Evolutionary conservation across 176 grass and related monocot species (phyloP).

Genomic region (Thalia dealbata): DNA sequence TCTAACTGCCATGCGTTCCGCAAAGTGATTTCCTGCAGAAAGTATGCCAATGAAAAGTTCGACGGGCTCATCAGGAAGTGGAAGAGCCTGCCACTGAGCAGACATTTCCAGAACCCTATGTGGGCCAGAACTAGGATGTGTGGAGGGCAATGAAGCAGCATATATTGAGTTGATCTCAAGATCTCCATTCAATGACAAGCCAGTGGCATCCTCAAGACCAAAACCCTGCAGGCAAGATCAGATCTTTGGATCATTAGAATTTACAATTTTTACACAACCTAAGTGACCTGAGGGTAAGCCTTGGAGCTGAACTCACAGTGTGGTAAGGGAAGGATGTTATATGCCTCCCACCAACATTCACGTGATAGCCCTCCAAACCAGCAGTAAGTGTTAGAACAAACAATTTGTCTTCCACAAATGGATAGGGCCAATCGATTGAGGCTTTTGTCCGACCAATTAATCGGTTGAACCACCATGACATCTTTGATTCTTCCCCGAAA

Average conservation of each 20-base stretch:
- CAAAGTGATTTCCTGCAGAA: constrained; percentile 94
- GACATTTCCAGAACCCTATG: constrained; percentile 80
- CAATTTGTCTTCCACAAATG: constrained; percentile 68
- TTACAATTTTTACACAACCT: background rate
- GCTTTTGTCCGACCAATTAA: constrained; percentile 70
- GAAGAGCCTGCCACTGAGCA: constrained; percentile 56
- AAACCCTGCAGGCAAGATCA: constrained; percentile 58
- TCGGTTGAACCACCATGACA: constrained; percentile 73
- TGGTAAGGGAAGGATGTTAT: constrained; percentile 88
- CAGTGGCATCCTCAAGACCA: constrained; percentile 89
- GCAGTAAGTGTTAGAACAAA: constrained; percentile 90
- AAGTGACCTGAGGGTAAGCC: background rate
- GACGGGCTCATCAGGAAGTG: constrained; percentile 44
- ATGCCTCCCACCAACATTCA: constrained; percentile 76
- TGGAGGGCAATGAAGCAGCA: constrained; percentile 65
- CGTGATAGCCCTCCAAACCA: constrained; percentile 92
- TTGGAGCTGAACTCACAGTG: constrained; percentile 40
- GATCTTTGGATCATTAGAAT: constrained; percentile 17
- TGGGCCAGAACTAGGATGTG: constrained; percentile 70
- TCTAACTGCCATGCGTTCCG: constrained; percentile 87
- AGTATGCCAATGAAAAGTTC: constrained; percentile 95
- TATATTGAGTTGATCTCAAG: constrained; percentile 78
- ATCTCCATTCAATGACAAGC: constrained; percentile 84
- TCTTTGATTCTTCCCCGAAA: constrained; percentile 49
- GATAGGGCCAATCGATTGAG: constrained; percentile 77